A percentile compares a stretch with the other conserved stretches of the same genome.
phyloP scores from a whole-genome alignment of 257 asterid species.

The Solanum tarijense region DNA sequence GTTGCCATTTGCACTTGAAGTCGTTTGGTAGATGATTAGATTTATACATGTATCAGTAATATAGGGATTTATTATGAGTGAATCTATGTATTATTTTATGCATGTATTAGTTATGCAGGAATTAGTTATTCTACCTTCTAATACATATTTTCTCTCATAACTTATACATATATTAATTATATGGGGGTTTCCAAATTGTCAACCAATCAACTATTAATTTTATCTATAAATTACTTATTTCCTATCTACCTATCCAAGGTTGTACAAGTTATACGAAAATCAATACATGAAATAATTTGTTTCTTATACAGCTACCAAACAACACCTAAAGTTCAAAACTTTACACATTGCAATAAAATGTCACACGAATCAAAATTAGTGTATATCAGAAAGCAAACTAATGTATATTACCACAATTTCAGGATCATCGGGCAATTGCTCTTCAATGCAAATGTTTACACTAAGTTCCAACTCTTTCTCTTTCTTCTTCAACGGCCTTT shows the following conservation, averaged over 20 bases:
- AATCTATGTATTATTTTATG: neutral
- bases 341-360: neutral
- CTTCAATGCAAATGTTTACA: constrained; percentile 74
- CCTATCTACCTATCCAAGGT: neutral
- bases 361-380: neutral
- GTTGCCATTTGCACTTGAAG: neutral
- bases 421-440: constrained; percentile 84
- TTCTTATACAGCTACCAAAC: neutral
- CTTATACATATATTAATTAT: too few species aligned
- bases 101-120: neutral
- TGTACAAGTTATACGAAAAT: neutral
- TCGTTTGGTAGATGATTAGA: neutral
- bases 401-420: constrained; percentile 55
- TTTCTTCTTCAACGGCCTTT: constrained; percentile 40
- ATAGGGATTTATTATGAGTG: neutral
- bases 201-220: accelerated
- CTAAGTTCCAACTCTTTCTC: constrained; percentile 70
- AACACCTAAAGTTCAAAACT: neutral
- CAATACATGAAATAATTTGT: too few species aligned
- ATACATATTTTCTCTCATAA: too few species aligned
- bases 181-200: neutral
- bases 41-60: too few species aligned
- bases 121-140: neutral
- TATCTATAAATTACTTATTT: neutral
- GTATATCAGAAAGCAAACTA: neutral